Conservation (phyloP, 495 filamentous ascomycete genomes). For the Aspergillus steynii region DNA sequence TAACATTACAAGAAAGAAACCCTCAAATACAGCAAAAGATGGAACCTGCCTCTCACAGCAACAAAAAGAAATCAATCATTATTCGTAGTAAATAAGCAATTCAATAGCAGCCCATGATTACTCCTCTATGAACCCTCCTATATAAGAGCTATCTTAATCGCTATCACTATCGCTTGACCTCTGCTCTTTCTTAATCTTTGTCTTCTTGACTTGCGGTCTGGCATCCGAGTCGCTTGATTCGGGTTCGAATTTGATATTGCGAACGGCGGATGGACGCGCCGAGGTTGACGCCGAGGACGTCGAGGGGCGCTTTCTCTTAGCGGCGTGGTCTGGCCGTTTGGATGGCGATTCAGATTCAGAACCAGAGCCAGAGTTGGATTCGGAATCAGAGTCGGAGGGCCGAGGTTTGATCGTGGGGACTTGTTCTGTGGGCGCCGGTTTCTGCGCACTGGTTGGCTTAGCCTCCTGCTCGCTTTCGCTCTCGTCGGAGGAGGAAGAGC, state of each 20-base stretch:
- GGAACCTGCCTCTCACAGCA: neutral
- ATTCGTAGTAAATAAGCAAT: neutral
- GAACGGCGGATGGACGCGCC: neutral
- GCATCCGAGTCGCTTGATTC: neutral
- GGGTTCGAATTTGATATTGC: neutral
- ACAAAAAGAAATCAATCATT: neutral
- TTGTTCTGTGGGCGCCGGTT: neutral
- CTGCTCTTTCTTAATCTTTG: neutral
- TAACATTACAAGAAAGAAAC: too few species aligned
- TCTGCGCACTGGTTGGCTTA: neutral
- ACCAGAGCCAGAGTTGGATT: neutral
- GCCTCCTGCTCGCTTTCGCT: neutral
- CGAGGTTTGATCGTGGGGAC: neutral
- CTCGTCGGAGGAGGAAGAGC: neutral
- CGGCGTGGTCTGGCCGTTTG: neutral
- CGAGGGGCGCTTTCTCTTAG: neutral
- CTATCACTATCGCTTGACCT: neutral
- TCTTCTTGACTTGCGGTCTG: neutral
- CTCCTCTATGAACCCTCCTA: neutral
- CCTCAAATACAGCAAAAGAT: too few species aligned
- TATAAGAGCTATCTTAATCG: neutral
- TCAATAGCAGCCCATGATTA: neutral
- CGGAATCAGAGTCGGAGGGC: neutral
- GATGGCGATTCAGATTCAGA: neutral
- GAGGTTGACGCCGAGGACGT: neutral